A percentile compares a stretch with the other conserved stretches of the same genome.
Conservation (phyloP, 2,329 filamentous ascomycete species). For the Canariomyces notabilis region DNA sequence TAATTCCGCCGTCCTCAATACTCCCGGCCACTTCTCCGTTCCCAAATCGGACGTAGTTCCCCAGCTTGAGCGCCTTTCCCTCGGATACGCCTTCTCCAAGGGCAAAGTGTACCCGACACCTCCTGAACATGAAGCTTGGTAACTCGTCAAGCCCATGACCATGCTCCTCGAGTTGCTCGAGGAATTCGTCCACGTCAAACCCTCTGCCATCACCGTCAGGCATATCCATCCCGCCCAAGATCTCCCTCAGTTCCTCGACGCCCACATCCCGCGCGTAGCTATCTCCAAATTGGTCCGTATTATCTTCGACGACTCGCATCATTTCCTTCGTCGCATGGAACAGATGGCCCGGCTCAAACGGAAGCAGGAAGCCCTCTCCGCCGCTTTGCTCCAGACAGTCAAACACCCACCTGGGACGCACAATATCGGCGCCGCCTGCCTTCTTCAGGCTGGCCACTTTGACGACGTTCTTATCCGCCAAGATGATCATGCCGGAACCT, state of each 20-base stretch:
- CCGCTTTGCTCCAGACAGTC: slow-evolving; percentile 64
- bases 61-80: slow-evolving; percentile 40
- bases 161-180: slow-evolving; percentile 51
- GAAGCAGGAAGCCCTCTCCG: slow-evolving; percentile 56
- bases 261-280: slow-evolving; percentile 66
- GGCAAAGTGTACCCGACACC: slow-evolving; percentile 40
- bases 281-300: slow-evolving; percentile 74
- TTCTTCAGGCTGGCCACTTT: slow-evolving; percentile 82
- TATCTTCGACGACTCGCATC: slow-evolving; percentile 49
- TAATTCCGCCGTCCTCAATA: slow-evolving; percentile 51
- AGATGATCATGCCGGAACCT: slow-evolving; percentile 58
- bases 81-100: slow-evolving; percentile 28
- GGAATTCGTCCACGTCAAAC: slow-evolving; percentile 44
- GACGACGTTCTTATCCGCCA: slow-evolving; percentile 75
- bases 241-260: slow-evolving; percentile 32
- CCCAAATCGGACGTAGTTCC: slow-evolving; percentile 62
- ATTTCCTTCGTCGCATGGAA: slow-evolving; percentile 61
- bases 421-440: slow-evolving; percentile 61
- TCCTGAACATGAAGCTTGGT: slow-evolving; percentile 49
- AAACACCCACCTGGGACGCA: slow-evolving; percentile 75
- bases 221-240: slow-evolving; percentile 34
- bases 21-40: slow-evolving; percentile 54
- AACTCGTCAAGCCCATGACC: slow-evolving; percentile 49
- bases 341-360: slow-evolving; percentile 59
- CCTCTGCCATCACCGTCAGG: neutral